These are phyloP conservation scores for Erythrophleum fordii DNA, from an alignment of 306 rosid species.

Conservation along the genomic window DNA sequence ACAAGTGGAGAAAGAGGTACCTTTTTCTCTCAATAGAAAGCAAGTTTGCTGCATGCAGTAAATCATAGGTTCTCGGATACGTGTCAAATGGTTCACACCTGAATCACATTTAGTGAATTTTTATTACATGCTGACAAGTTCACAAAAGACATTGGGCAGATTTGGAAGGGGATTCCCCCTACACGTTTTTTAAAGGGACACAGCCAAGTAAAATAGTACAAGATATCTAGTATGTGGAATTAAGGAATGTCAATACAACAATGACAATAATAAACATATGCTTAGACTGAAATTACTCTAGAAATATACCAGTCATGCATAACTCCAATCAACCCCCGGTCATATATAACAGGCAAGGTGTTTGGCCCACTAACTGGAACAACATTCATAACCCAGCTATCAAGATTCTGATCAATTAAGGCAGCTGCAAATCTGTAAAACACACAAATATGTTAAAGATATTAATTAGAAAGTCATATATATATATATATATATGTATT, in stretches of 20 bases:
- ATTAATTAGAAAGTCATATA: constrained; percentile 6
- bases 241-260: constrained; percentile 15
- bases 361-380: constrained; percentile 94
- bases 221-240: constrained; percentile 20
- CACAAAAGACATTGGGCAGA: constrained; percentile 18
- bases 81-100: constrained; percentile 99
- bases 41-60: constrained; percentile 84
- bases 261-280: constrained; percentile 29
- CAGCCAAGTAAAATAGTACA: neutral
- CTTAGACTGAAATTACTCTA: neutral
- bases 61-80: constrained; percentile 95
- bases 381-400: constrained; percentile 93
- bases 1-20: constrained; percentile 49
- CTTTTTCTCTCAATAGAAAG: constrained; percentile 84
- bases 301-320: constrained; percentile 86
- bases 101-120: constrained; percentile 34
- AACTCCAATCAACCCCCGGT: constrained; percentile 95
- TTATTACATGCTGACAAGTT: constrained; percentile 23
- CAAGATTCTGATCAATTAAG: constrained; percentile 58
- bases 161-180: neutral
- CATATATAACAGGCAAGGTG: constrained; percentile 92
- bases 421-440: constrained; percentile 89
- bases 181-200: neutral
- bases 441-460: constrained; percentile 35
- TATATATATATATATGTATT: neutral